Conservation (phyloP, 106 monocot genomes). For the Acorus gramineus region DNA sequence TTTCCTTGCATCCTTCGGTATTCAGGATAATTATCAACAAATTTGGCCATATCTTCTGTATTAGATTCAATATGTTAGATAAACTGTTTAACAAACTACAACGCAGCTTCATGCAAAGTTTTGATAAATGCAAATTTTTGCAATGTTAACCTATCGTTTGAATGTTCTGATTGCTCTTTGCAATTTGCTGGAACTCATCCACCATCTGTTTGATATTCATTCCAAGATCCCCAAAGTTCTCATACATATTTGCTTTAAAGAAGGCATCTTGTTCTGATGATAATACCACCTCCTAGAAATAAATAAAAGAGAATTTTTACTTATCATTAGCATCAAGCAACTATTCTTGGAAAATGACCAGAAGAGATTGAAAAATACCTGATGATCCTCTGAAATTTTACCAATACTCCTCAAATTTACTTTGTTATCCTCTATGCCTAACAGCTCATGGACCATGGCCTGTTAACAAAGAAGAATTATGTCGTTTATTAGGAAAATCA, state of each 20-base stretch:
- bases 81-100: too few relatives aligned
- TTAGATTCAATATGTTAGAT: too few relatives aligned
- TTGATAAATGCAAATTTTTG: neutral
- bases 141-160: slow-evolving; percentile 53
- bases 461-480: slow-evolving; percentile 11
- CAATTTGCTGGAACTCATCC: slow-evolving; percentile 96
- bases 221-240: slow-evolving; percentile 99
- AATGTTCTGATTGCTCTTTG: slow-evolving; percentile 95
- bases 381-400: slow-evolving; percentile 82
- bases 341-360: neutral
- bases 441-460: slow-evolving; percentile 99
- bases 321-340: too few relatives aligned
- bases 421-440: slow-evolving; percentile 86
- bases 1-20: slow-evolving; percentile 97
- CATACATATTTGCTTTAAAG: slow-evolving; percentile 89
- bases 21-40: slow-evolving; percentile 95
- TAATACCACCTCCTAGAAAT: slow-evolving; percentile 73
- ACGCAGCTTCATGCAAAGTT: neutral
- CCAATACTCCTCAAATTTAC: slow-evolving; percentile 70
- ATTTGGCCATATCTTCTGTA: slow-evolving; percentile 97
- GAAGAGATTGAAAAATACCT: slow-evolving; percentile 35
- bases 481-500: neutral
- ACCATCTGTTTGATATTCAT: slow-evolving; percentile 99
- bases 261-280: slow-evolving; percentile 96
- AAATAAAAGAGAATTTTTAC: too few relatives aligned